Percentiles rank a stretch among this genome's conserved stretches.
Evolutionary conservation across 1,284 basidiomycete species (phyloP).

Genomic region (Sparassis latifolia): DNA sequence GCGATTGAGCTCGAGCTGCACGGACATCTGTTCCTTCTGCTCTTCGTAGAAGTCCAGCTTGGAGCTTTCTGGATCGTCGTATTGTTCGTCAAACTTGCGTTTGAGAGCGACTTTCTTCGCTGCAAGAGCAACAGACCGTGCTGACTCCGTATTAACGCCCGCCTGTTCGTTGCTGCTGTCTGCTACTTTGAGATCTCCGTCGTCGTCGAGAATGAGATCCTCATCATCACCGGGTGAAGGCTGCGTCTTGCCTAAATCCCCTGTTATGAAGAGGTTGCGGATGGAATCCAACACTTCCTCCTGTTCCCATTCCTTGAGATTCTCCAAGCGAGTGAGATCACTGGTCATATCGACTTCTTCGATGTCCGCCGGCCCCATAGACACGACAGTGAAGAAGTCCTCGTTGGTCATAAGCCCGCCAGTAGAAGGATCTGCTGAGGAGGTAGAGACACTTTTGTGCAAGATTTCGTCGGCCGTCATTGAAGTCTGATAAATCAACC

Average conservation of each 20-base stretch:
- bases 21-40: slow-evolving; percentile 88
- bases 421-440: slow-evolving; percentile 26
- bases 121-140: slow-evolving; percentile 56
- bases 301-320: slow-evolving; percentile 75
- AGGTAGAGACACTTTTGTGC: slow-evolving; percentile 33
- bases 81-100: slow-evolving; percentile 94
- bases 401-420: slow-evolving; percentile 33
- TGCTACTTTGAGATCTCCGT: slow-evolving; percentile 27
- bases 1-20: slow-evolving; percentile 80
- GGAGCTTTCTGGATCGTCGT: slow-evolving; percentile 80
- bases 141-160: slow-evolving; percentile 28
- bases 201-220: slow-evolving; percentile 33
- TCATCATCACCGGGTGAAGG: slow-evolving; percentile 40
- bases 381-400: slow-evolving; percentile 75
- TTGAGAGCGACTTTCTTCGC: slow-evolving; percentile 91
- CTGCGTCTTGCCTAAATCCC: slow-evolving; percentile 35
- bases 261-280: slow-evolving; percentile 89
- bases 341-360: slow-evolving; percentile 71
- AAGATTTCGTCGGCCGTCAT: slow-evolving; percentile 72
- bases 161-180: slow-evolving; percentile 26
- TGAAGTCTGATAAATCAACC: slow-evolving; percentile 76
- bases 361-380: slow-evolving; percentile 32
- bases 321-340: slow-evolving; percentile 39
- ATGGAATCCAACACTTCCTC: slow-evolving; percentile 85
- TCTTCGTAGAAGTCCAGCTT: slow-evolving; percentile 86